Evolutionary conservation across 2,329 filamentous ascomycete species (phyloP).

Genomic region (Akanthomyces dipterigenus): DNA sequence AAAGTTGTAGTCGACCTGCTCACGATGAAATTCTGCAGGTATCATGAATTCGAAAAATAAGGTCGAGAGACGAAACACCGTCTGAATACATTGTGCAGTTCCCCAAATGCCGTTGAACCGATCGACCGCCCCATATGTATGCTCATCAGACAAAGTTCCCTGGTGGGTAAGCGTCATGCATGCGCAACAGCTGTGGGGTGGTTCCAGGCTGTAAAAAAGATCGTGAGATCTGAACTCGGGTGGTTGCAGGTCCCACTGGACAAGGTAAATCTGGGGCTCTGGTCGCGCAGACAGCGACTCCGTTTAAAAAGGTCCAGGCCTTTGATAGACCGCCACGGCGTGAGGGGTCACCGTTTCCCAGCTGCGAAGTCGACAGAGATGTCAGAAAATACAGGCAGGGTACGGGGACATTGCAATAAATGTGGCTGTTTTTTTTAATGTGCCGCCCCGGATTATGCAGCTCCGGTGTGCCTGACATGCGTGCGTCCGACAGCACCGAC

Average conservation of each 20-base stretch:
- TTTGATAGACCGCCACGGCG: not conserved
- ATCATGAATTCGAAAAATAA: too few relatives aligned
- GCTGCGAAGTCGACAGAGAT: not conserved
- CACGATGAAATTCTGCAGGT: too few relatives aligned
- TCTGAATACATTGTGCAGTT: not conserved
- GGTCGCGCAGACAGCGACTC: constrained; percentile 3
- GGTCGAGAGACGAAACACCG: not conserved
- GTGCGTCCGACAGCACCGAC: too few relatives aligned
- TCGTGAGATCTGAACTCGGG: constrained; percentile 9
- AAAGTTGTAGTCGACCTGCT: not conserved
- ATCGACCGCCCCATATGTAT: not conserved
- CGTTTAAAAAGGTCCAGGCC: constrained; percentile 9
- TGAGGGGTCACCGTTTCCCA: not conserved
- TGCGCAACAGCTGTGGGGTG: constrained; percentile 2
- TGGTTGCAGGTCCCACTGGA: constrained; percentile 8
- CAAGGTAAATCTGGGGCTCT: constrained; percentile 1
- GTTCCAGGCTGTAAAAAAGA: not conserved
- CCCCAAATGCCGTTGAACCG: not conserved
- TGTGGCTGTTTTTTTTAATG: not conserved
- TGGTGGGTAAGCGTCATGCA: constrained; percentile 6
- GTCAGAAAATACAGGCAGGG: not conserved
- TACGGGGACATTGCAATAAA: not conserved
- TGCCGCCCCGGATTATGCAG: not conserved
- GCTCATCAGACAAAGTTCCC: not conserved
- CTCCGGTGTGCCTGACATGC: not conserved